Evolutionary conservation across 2,329 filamentous ascomycete species (phyloP).

Genomic region (Apiospora aurea): DNA sequence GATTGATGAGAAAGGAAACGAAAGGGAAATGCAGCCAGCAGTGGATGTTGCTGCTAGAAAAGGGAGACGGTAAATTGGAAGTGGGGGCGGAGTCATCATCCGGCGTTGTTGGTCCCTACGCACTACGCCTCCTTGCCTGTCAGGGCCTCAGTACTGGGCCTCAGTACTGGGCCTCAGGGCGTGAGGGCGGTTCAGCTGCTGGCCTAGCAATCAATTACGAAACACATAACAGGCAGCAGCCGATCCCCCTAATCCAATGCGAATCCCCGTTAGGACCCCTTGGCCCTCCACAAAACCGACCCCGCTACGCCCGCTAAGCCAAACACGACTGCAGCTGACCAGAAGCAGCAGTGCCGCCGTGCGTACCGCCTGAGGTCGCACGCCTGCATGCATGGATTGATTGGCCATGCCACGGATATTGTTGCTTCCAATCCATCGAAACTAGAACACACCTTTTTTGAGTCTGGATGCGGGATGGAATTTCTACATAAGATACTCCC

Average conservation of each 20-base stretch:
- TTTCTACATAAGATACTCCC: too few relatives aligned
- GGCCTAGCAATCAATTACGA: constrained; percentile 16
- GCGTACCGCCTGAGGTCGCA: background rate
- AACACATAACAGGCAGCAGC: constrained; percentile 14
- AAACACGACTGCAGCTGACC: background rate
- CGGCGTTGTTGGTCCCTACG: background rate
- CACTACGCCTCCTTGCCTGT: background rate
- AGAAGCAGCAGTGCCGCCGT: background rate
- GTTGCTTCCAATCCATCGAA: background rate
- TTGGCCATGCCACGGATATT: too few relatives aligned
- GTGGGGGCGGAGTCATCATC: background rate
- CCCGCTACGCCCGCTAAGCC: background rate
- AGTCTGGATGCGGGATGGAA: too few relatives aligned
- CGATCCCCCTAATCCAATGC: background rate
- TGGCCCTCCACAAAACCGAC: background rate
- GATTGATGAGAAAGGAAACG: constrained; percentile 7
- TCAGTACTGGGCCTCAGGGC: background rate
- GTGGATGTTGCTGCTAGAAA: constrained; percentile 9
- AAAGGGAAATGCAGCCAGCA: background rate
- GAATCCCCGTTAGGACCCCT: background rate
- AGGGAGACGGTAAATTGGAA: constrained; percentile 6
- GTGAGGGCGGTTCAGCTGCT: background rate
- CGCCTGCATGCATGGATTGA: background rate
- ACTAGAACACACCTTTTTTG: too few relatives aligned
- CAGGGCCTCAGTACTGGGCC: too few relatives aligned